Evolutionary conservation across 23 red algal species (phyloP).

Genomic region (Gracilaria domingensis): DNA sequence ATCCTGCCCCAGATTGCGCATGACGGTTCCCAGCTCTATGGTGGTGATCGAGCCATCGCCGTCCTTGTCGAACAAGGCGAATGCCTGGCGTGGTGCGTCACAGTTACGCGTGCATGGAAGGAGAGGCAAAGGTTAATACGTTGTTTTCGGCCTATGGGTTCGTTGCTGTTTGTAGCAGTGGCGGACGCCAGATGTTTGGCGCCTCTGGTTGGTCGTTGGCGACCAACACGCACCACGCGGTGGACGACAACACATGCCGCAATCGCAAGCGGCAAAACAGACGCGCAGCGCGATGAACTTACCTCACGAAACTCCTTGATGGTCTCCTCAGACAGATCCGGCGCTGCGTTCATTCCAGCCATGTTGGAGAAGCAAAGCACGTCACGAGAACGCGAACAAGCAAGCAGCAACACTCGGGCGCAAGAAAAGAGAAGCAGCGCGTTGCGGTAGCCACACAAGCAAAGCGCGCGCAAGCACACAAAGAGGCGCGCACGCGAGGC

Average conservation of each 20-base stretch:
- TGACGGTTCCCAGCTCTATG: constrained; percentile 85
- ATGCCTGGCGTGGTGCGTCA: constrained; percentile 44
- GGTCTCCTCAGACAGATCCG: constrained; percentile 74
- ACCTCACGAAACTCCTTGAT: constrained; percentile 82
- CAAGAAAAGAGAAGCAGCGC: neutral
- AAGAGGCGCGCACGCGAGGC: too few species aligned
- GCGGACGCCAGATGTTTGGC: neutral
- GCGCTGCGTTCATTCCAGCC: constrained; percentile 26
- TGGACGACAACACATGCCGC: neutral
- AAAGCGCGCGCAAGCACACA: too few species aligned
- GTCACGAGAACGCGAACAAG: neutral
- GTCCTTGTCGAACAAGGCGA: constrained; percentile 85
- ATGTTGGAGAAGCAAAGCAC: constrained; percentile 11
- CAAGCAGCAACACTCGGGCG: neutral
- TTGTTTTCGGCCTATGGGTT: neutral
- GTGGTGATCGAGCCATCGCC: constrained; percentile 88
- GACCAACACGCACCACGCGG: constrained; percentile 14
- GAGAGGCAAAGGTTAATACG: neutral
- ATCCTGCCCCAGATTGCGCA: constrained; percentile 79
- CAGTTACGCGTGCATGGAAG: neutral
- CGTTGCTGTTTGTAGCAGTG: neutral
- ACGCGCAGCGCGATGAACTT: neutral
- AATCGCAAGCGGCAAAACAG: neutral
- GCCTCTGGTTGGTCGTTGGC: neutral
- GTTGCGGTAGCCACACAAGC: too few species aligned